Evolutionary conservation across 108 stramenopile genomes (phyloP).

Genomic region (Licmophora abbreviata): DNA sequence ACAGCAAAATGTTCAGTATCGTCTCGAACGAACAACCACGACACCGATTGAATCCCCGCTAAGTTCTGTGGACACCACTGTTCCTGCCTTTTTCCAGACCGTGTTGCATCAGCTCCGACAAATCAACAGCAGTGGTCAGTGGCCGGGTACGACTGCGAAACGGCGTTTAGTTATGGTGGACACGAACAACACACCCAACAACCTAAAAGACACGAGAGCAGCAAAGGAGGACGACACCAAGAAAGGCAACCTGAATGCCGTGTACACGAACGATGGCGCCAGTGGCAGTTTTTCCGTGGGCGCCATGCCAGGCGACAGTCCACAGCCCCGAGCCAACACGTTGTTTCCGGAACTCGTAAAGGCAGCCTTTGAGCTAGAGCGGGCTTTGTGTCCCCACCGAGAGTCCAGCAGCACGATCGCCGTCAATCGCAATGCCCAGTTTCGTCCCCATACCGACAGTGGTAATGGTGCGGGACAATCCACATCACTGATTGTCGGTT

Average conservation of each 20-base stretch:
- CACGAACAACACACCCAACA: conserved; percentile 11
- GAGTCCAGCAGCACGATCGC: conserved; percentile 91
- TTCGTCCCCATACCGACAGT: conserved; percentile 86
- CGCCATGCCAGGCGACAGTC: conserved; percentile 69
- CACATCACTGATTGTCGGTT: conserved; percentile 81
- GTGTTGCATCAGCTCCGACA: conserved; percentile 48
- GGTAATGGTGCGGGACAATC: conserved; percentile 93
- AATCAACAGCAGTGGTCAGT: conserved; percentile 48
- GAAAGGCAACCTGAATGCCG: conserved; percentile 1
- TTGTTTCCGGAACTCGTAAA: conserved; percentile 86
- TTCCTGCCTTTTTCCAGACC: conserved; percentile 46
- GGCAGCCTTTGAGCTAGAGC: conserved; percentile 82
- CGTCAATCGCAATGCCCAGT: conserved; percentile 93
- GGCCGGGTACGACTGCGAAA: conserved; percentile 72
- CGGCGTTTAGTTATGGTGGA: conserved; percentile 76
- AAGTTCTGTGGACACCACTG: conserved; percentile 33
- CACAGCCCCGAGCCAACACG: conserved; percentile 71
- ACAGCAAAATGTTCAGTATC: conserved; percentile 1
- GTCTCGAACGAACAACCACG: too few species aligned
- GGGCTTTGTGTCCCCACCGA: conserved; percentile 59
- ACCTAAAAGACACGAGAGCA: conserved; percentile 13
- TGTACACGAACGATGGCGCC: conserved; percentile 42
- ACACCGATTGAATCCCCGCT: too few species aligned
- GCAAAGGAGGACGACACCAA: conserved; percentile 6
- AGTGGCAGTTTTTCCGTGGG: conserved; percentile 76